A percentile compares a stretch with the other conserved stretches of the same genome.
These are phyloP conservation scores for Yamadazyma blattariae DNA, from an alignment of 1,139 yeast genomes.

Conservation along the genomic window DNA sequence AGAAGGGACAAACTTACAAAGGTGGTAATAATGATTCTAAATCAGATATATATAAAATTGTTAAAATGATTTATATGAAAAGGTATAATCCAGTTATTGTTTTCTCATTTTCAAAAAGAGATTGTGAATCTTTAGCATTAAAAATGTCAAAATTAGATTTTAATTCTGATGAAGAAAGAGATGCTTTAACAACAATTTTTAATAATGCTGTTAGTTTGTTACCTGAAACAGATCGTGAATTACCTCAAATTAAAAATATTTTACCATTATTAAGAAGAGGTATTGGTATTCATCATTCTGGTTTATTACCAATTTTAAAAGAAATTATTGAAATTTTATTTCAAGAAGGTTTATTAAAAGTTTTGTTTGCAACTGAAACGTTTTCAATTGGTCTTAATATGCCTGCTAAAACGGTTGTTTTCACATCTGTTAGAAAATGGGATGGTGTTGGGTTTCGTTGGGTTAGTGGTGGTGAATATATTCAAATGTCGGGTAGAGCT, in stretches of 20 bases:
- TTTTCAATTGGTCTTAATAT: conserved; percentile 96
- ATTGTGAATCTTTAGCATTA: conserved; percentile 90
- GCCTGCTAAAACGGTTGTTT: conserved; percentile 99
- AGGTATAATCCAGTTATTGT: conserved; percentile 97
- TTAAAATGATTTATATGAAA: conserved; percentile 95
- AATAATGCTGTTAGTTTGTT: conserved; percentile 82
- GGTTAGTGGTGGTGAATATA: conserved; percentile 99
- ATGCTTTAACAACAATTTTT: conserved; percentile 82
- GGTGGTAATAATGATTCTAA: conserved; percentile 85
- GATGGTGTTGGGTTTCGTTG: conserved; percentile 96
- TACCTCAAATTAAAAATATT: conserved; percentile 92
- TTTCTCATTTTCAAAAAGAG: conserved; percentile 93
- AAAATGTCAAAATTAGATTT: conserved; percentile 95
- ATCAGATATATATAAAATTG: conserved; percentile 93
- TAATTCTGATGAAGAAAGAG: conserved; percentile 89
- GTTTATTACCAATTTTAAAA: conserved; percentile 88
- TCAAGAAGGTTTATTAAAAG: conserved; percentile 94
- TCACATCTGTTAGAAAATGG: conserved; percentile 97
- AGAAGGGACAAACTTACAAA: conserved; percentile 81
- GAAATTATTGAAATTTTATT: conserved; percentile 95
- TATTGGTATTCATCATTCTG: conserved; percentile 98
- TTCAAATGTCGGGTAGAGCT: conserved; percentile 99
- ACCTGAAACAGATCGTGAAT: conserved; percentile 85
- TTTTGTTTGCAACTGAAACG: conserved; percentile 95
- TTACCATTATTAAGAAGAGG: conserved; percentile 88